A percentile compares a stretch with the other conserved stretches of the same genome.
Evolutionary conservation across 1,284 basidiomycete species (phyloP).

Genomic region (Megacollybia platyphylla): DNA sequence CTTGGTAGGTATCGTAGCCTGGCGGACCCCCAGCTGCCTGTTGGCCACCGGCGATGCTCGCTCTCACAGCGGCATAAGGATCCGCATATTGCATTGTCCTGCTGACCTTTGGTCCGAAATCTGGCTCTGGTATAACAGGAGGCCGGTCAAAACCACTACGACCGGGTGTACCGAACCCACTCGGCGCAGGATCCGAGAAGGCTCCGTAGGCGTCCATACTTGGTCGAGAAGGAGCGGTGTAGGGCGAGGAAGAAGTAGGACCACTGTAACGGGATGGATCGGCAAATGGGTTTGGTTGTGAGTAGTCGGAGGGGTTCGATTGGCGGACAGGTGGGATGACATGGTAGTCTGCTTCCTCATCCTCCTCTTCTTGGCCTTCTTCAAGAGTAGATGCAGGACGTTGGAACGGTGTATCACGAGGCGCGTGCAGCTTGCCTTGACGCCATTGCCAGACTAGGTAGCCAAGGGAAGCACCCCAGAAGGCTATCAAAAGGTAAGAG

Average conservation of each 20-base stretch:
- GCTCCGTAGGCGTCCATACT: slow-evolving; percentile 82
- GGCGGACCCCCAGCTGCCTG: slow-evolving; percentile 20
- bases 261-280: slow-evolving; percentile 36
- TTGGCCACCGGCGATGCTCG: slow-evolving; percentile 24
- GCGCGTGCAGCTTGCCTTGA: slow-evolving; percentile 43
- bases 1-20: slow-evolving; percentile 36
- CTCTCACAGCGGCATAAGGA: slow-evolving; percentile 66
- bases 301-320: slow-evolving; percentile 19
- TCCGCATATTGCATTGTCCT: slow-evolving; percentile 84
- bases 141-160: slow-evolving; percentile 12
- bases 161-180: slow-evolving; percentile 32
- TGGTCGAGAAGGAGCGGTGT: slow-evolving; percentile 32
- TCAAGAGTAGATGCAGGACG: slow-evolving; percentile 30
- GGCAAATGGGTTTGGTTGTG: slow-evolving; percentile 31
- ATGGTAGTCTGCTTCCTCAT: slow-evolving; percentile 35
- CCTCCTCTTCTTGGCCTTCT: slow-evolving; percentile 29
- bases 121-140: slow-evolving; percentile 22
- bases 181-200: slow-evolving; percentile 71
- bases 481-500: slow-evolving; percentile 25
- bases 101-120: slow-evolving; percentile 44
- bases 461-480: slow-evolving; percentile 52
- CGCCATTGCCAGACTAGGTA: slow-evolving; percentile 65
- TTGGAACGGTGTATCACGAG: slow-evolving; percentile 61
- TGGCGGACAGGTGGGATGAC: slow-evolving; percentile 22
- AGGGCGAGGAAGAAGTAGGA: slow-evolving; percentile 11